Base-by-base conservation (phyloP, 2,329 filamentous ascomycete species). In the Cladophialophora immunda region DNA sequence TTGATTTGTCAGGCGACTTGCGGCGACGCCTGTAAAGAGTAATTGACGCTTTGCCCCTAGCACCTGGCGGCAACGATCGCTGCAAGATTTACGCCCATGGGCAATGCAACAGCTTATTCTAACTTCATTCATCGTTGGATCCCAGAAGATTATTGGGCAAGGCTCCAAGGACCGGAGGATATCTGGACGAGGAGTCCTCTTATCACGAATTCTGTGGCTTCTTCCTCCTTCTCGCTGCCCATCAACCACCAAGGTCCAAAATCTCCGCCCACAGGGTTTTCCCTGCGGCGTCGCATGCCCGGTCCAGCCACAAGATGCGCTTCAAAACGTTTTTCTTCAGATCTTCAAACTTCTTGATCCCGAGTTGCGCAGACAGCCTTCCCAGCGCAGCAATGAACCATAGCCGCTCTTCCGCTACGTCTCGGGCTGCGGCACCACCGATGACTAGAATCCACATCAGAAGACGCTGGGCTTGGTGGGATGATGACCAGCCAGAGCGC, bases 271-370 rank as follows among this genome's bases (percentile, higher is more conserved):
- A 62, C 13, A 62, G 36, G 25, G 27, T 11, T 34, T 50, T 55
- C 11, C 60, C 60, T 47, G 60, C 60, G 34, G 32, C 52, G 36
- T 62, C 60, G 27, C 60, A 62, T 11, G 60, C 47, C 52, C 53
- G 60, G 15, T 56, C 60, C n/a, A 62, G 60, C 60, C 60, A 62
- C 13, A 62, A 27, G 29, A 62, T 56, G 27, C 53, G 32, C n/a
- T 56, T 62, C n/a, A 62, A 30, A 34, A 62, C 52, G 2, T 41
- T 27, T 34, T 27, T 27, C 60, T 62, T 62, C 19, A 62, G 52
- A 27, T 62, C 34, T 7, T 62, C 60, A 53, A 56, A 62, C 60
- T 47, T 41, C 17, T 36, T 56, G 34, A 62, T 34, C 47, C 29
- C 34, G 17, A 19, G 38, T 3, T 11, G 30, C 25, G 52, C 34